Evolutionary conservation across 768 basidiomycete species (phyloP).

Genomic region (Podaxis pistillaris): DNA sequence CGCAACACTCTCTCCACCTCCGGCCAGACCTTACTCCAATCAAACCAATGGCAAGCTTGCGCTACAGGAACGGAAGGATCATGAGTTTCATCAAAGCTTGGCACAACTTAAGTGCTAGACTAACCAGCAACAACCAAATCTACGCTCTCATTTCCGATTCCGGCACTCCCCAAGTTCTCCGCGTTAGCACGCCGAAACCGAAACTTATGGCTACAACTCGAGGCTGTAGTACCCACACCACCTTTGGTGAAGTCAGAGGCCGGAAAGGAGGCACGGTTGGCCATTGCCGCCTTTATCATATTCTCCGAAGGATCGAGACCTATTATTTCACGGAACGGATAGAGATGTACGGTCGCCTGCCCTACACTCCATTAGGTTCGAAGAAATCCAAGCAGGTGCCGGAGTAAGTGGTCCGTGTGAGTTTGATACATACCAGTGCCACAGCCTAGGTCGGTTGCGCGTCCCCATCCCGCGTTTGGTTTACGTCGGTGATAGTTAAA

Average conservation of each 20-base stretch:
- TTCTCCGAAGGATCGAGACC: conserved; percentile 74
- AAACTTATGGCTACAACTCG: conserved; percentile 19
- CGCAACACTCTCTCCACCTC: conserved; percentile 61
- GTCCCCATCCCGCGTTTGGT: conserved; percentile 40
- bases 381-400: neutral
- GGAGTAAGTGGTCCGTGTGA: neutral
- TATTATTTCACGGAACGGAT: conserved; percentile 53
- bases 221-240: neutral
- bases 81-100: conserved; percentile 4
- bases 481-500: conserved; percentile 51
- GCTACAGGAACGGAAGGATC: conserved; percentile 35
- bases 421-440: conserved; percentile 60
- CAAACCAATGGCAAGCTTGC: conserved; percentile 83
- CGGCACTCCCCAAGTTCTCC: conserved; percentile 52
- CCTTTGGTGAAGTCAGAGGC: neutral
- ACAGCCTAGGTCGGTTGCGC: conserved; percentile 77
- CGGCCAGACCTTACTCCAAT: conserved; percentile 70
- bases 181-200: conserved; percentile 38
- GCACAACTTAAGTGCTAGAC: conserved; percentile 14
- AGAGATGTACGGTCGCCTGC: conserved; percentile 63
- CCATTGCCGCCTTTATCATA: conserved; percentile 63
- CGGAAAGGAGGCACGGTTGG: conserved; percentile 14
- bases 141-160: conserved; percentile 44
- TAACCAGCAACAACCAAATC: conserved; percentile 70
- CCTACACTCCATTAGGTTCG: conserved; percentile 37